A percentile compares a stretch with the other conserved stretches of the same genome.
Evolutionary conservation across 2,329 filamentous ascomycete species (phyloP).

Genomic region (Saccharata proteae): DNA sequence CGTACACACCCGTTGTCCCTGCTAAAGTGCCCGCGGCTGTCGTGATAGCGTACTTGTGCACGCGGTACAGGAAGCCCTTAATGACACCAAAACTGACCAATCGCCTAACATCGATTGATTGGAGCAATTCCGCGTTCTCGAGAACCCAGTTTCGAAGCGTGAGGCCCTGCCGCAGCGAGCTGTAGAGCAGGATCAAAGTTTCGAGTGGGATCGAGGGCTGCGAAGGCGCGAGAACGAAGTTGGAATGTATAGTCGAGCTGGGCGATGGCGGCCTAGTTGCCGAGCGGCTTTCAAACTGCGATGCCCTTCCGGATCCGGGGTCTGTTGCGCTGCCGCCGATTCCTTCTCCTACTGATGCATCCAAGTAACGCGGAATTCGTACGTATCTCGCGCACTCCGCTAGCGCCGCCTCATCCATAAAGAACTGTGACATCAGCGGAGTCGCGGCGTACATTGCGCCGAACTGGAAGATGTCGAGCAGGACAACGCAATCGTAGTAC

Average conservation of each 20-base stretch:
- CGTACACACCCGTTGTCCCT: conserved; percentile 31
- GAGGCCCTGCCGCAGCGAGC: conserved; percentile 68
- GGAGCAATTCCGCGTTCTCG: conserved; percentile 57
- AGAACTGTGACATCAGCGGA: conserved; percentile 65
- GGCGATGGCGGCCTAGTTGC: too few species aligned
- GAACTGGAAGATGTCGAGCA: conserved; percentile 94
- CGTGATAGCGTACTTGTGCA: conserved; percentile 74
- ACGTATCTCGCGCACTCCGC: conserved; percentile 85
- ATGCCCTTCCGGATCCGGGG: conserved; percentile 25
- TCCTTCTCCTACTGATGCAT: conserved; percentile 5
- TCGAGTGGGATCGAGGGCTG: conserved; percentile 16
- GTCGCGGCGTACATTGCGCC: conserved; percentile 80
- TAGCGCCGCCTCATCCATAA: conserved; percentile 63
- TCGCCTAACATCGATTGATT: conserved; percentile 73
- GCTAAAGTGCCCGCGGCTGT: conserved; percentile 19
- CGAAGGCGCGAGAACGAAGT: conserved; percentile 6
- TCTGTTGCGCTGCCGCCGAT: background rate
- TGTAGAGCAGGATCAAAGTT: conserved; percentile 68
- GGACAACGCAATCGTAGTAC: conserved; percentile 81
- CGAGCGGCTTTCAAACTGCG: too few species aligned
- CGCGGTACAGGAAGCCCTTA: conserved; percentile 84
- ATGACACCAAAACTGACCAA: conserved; percentile 94
- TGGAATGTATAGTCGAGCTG: too few species aligned
- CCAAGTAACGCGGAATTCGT: conserved; percentile 26
- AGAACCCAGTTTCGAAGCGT: conserved; percentile 82